Evolutionary conservation across 768 basidiomycete genomes (phyloP).

Genomic region (Tulasnella sp.): DNA sequence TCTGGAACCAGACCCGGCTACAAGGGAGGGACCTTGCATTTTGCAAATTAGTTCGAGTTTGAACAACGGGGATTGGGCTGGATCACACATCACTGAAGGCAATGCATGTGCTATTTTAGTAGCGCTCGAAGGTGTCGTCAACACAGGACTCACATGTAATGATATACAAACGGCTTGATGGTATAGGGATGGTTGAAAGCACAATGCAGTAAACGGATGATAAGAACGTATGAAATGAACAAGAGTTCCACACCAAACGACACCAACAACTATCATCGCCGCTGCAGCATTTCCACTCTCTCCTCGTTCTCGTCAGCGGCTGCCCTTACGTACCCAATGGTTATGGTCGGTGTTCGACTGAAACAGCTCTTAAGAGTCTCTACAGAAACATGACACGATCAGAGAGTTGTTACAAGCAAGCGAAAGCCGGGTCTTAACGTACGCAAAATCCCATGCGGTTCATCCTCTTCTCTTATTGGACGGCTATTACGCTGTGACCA

Average conservation of each 20-base stretch:
- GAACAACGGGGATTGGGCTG: too few relatives aligned
- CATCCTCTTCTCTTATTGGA: conserved; percentile 1
- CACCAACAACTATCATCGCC: background rate
- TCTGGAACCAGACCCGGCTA: too few relatives aligned
- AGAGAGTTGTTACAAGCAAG: too few relatives aligned
- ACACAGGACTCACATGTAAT: background rate
- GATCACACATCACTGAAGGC: too few relatives aligned
- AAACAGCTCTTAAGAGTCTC: background rate
- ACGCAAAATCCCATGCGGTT: background rate
- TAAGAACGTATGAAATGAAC: background rate
- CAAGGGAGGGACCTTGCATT: too few relatives aligned
- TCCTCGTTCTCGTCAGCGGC: conserved; percentile 62
- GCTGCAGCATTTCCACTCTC: conserved; percentile 52
- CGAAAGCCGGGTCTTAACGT: too few relatives aligned
- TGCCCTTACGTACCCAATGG: conserved; percentile 5
- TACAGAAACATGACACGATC: too few relatives aligned
- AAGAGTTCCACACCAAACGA: background rate
- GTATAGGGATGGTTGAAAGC: background rate
- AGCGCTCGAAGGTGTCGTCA: too few relatives aligned
- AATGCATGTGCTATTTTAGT: too few relatives aligned
- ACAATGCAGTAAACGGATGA: background rate
- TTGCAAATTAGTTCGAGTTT: too few relatives aligned
- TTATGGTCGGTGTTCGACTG: conserved; percentile 40
- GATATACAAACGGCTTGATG: background rate
- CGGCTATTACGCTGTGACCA: conserved; percentile 2